Conservation (phyloP, 106 monocot genomes). For the Posidonia australis region DNA sequence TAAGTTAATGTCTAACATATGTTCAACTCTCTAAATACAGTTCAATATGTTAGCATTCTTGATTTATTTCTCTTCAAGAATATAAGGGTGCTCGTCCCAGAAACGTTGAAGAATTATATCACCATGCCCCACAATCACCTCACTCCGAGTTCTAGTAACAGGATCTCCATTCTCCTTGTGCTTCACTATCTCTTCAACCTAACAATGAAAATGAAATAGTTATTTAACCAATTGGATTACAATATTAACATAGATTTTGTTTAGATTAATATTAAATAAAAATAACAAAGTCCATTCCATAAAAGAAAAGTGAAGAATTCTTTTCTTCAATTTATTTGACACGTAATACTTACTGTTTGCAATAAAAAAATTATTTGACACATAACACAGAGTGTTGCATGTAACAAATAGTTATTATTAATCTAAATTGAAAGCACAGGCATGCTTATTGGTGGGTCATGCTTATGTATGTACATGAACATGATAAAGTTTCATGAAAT, state of each 20-base stretch:
- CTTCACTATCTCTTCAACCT: slow-evolving; percentile 2
- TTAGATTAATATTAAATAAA: background rate
- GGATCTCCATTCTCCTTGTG: background rate
- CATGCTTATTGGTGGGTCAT: too few relatives aligned
- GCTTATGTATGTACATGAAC: too few relatives aligned
- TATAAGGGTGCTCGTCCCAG: background rate
- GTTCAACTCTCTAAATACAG: background rate
- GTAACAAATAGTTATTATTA: too few relatives aligned
- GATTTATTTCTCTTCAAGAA: background rate
- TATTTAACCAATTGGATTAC: background rate
- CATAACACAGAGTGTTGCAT: too few relatives aligned
- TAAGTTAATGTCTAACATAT: too few relatives aligned
- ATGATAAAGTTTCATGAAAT: too few relatives aligned
- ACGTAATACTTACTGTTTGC: too few relatives aligned
- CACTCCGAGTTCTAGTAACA: background rate
- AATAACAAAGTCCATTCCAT: too few relatives aligned
- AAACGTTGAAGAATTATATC: background rate
- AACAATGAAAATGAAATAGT: background rate
- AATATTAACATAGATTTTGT: background rate
- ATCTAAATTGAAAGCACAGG: too few relatives aligned
- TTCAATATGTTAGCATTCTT: background rate
- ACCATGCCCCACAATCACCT: background rate
- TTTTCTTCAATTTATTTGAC: too few relatives aligned
- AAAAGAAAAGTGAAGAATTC: too few relatives aligned
- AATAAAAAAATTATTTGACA: too few relatives aligned